Evolutionary conservation across 108 stramenopile species (phyloP).

Genomic region (Discostella stelligeroides): DNA sequence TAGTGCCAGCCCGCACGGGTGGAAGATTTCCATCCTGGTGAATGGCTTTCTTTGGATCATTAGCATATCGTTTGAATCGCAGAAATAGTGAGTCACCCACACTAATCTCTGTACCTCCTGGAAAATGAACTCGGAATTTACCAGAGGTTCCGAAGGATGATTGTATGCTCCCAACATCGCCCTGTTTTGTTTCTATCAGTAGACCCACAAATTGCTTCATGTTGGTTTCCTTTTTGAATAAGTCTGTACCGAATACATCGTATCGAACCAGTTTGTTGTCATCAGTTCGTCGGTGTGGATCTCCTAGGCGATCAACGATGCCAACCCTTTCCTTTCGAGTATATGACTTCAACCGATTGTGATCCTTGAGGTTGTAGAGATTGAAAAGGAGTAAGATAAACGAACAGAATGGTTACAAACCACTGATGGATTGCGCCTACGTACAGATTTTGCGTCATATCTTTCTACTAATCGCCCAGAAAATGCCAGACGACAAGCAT

Average conservation of each 20-base stretch:
- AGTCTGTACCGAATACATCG: constrained; percentile 82
- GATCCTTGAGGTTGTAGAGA: constrained; percentile 27
- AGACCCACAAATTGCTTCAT: constrained; percentile 88
- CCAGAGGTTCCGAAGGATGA: constrained; percentile 92
- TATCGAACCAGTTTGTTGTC: constrained; percentile 79
- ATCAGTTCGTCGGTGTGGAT: constrained; percentile 72
- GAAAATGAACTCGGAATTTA: constrained; percentile 89
- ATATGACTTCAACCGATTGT: constrained; percentile 64
- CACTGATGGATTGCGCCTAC: neutral
- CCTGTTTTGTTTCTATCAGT: constrained; percentile 72
- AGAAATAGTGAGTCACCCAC: constrained; percentile 76
- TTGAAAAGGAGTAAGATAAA: neutral
- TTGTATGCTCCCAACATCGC: constrained; percentile 82
- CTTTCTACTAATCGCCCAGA: constrained; percentile 83
- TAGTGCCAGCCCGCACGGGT: constrained; percentile 57
- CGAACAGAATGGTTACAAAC: no score
- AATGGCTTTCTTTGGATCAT: constrained; percentile 84
- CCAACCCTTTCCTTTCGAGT: constrained; percentile 81
- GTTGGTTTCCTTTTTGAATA: constrained; percentile 92
- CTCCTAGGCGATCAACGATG: constrained; percentile 67
- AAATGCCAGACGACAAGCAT: constrained; percentile 91
- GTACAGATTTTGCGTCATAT: constrained; percentile 47
- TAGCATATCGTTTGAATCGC: constrained; percentile 81
- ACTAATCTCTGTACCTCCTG: constrained; percentile 67
- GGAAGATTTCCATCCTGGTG: constrained; percentile 78